Evolutionary conservation across 768 basidiomycete genomes (phyloP).

Genomic region (Podaxis sp.): DNA sequence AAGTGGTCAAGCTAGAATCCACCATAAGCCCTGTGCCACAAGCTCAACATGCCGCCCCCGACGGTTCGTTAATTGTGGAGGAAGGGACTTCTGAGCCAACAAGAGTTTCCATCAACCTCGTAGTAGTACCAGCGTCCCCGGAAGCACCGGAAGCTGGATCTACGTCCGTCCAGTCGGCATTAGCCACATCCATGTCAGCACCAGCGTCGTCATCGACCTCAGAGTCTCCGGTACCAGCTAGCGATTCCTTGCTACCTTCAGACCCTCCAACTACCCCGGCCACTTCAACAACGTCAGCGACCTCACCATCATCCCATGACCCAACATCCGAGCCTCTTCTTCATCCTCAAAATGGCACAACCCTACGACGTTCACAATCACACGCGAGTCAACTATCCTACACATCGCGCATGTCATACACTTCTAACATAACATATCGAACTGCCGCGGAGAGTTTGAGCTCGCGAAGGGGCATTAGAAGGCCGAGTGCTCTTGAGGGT

Average conservation of each 20-base stretch:
- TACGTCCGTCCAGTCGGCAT: background rate
- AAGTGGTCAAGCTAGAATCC: background rate
- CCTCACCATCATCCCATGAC: slow-evolving; percentile 9
- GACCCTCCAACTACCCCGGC: background rate
- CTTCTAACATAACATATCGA: slow-evolving; percentile 13
- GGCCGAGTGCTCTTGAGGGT: background rate
- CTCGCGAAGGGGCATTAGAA: slow-evolving; percentile 1
- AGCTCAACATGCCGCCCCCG: background rate
- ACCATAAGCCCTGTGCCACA: background rate
- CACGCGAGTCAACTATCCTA: slow-evolving; percentile 14
- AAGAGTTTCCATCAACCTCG: background rate
- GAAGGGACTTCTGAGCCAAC: background rate
- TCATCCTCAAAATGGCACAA: background rate
- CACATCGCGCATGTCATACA: background rate
- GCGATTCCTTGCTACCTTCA: background rate
- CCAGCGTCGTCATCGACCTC: too few species aligned
- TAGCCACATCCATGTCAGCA: background rate
- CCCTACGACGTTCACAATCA: slow-evolving; percentile 11
- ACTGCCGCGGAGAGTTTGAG: slow-evolving; percentile 19
- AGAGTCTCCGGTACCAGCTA: background rate
- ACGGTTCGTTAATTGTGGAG: background rate
- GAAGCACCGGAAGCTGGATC: background rate
- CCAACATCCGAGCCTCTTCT: background rate
- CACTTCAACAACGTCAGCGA: background rate
- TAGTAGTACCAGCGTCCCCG: background rate